phyloP scores from a whole-genome alignment of 495 filamentous ascomycete species.

The Aspergillus homomorphus region DNA sequence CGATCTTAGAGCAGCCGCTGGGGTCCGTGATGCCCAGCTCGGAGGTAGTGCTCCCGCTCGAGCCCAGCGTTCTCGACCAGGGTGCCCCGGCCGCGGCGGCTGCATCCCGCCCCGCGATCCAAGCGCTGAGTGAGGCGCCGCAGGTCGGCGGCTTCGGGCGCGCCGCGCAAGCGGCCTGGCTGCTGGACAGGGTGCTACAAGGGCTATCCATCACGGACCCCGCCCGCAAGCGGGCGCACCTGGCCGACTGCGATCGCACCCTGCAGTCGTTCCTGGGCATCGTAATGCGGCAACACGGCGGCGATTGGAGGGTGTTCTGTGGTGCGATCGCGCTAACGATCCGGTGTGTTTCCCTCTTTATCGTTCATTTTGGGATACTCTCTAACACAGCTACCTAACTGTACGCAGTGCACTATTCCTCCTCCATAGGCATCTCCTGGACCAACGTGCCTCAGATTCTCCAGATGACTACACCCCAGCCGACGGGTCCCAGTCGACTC shows the following conservation, averaged over 20 bases:
- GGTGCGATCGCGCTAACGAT: conserved; percentile 26
- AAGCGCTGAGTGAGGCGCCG: background rate
- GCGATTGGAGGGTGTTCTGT: conserved; percentile 24
- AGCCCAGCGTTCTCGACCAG: background rate
- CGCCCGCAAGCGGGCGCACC: conserved; percentile 16
- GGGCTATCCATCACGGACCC: conserved; percentile 15
- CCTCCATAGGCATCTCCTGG: background rate
- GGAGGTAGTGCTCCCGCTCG: background rate
- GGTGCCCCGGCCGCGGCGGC: too few relatives aligned
- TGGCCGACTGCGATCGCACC: conserved; percentile 15
- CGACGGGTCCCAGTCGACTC: conserved; percentile 13
- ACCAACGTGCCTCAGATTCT: background rate
- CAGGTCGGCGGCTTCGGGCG: conserved; percentile 25
- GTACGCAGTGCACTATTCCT: background rate
- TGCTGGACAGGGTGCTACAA: conserved; percentile 27
- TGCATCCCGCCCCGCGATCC: background rate
- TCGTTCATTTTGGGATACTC: conserved; percentile 9
- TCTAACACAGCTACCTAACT: background rate
- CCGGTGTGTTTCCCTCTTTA: conserved; percentile 22
- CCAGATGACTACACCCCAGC: background rate
- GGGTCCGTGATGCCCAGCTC: conserved; percentile 2
- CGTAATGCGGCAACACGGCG: conserved; percentile 24
- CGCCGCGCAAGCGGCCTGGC: conserved; percentile 29
- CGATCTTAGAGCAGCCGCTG: background rate
- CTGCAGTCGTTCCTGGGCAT: conserved; percentile 21